phyloP scores from a whole-genome alignment of 2,329 filamentous ascomycete genomes.

The Periconia macrospinosa region DNA sequence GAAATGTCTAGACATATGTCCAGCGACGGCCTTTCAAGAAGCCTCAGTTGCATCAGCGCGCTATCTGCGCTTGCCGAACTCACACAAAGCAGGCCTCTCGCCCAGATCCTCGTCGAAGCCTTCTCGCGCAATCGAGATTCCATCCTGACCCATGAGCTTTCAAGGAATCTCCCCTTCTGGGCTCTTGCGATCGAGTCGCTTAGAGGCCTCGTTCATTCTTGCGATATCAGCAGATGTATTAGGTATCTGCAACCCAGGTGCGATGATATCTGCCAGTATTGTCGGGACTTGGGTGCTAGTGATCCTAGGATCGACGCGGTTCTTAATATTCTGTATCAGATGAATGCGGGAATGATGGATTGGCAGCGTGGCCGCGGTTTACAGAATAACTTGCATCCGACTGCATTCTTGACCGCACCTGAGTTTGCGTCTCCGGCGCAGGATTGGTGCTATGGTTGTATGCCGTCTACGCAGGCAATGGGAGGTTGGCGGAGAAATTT shows the following conservation, averaged over 20 bases:
- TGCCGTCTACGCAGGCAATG: too few relatives aligned
- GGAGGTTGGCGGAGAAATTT: too few relatives aligned
- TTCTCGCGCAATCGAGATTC: background rate
- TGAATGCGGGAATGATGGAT: background rate
- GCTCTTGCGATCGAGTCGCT: slow-evolving; percentile 2
- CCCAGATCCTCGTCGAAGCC: slow-evolving; percentile 2
- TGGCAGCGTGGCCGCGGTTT: background rate
- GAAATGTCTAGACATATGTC: too few relatives aligned
- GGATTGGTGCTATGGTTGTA: background rate
- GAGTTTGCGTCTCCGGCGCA: background rate
- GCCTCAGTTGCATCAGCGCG: slow-evolving; percentile 1
- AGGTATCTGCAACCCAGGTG: background rate
- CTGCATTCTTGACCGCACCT: background rate
- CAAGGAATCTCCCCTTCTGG: slow-evolving; percentile 3
- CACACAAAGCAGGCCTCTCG: slow-evolving; percentile 1
- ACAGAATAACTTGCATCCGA: background rate
- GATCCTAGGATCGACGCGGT: background rate
- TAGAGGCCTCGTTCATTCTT: background rate
- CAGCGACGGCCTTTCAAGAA: background rate
- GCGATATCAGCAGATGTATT: background rate
- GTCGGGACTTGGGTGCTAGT: slow-evolving; percentile 1
- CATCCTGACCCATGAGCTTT: slow-evolving; percentile 3
- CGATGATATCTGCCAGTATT: background rate
- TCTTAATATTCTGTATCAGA: background rate
- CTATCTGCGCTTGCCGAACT: slow-evolving; percentile 2